Percentiles rank a stretch among this genome's conserved stretches.
Conservation (phyloP, 305 asterid species). For the Withania somnifera region DNA sequence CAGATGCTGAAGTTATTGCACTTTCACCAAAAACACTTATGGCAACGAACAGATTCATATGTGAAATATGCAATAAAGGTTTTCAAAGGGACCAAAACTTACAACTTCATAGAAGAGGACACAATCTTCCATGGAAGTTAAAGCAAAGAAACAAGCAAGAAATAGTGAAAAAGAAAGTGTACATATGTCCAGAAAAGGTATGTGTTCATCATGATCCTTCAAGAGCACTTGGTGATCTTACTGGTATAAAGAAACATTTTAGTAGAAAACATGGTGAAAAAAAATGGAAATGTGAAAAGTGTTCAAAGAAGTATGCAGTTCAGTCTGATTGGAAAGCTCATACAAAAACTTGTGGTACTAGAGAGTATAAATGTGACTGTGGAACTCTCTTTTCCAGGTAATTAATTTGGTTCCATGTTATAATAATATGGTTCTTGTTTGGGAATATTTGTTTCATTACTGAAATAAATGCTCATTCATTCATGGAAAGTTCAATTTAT, state of each 20-base stretch:
- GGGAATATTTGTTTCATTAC: constrained; percentile 26
- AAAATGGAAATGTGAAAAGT: constrained; percentile 88
- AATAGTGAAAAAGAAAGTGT: constrained; percentile 51
- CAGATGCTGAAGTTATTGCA: constrained; percentile 81
- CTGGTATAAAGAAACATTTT: constrained; percentile 80
- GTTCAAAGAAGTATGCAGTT: constrained; percentile 78
- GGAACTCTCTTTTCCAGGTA: constrained; percentile 91
- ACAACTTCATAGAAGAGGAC: constrained; percentile 90
- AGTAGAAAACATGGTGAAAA: constrained; percentile 92
- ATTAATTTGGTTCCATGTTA: background rate
- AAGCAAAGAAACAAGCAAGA: constrained; percentile 63
- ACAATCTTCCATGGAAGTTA: constrained; percentile 86
- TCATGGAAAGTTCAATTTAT: constrained; percentile 11
- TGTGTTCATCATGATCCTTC: constrained; percentile 82
- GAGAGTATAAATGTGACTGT: constrained; percentile 90
- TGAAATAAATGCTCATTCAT: background rate
- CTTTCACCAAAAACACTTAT: constrained; percentile 72
- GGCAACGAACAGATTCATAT: constrained; percentile 75
- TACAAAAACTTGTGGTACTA: constrained; percentile 71
- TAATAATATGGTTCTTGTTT: constrained; percentile 10
- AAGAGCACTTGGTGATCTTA: constrained; percentile 78
- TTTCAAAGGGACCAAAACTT: constrained; percentile 79
- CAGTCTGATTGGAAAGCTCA: constrained; percentile 96
- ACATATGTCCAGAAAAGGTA: constrained; percentile 72
- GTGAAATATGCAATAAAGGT: constrained; percentile 88